Conservation (phyloP, 441 rosid genomes). For the Rhodomyrtus psidioides region DNA sequence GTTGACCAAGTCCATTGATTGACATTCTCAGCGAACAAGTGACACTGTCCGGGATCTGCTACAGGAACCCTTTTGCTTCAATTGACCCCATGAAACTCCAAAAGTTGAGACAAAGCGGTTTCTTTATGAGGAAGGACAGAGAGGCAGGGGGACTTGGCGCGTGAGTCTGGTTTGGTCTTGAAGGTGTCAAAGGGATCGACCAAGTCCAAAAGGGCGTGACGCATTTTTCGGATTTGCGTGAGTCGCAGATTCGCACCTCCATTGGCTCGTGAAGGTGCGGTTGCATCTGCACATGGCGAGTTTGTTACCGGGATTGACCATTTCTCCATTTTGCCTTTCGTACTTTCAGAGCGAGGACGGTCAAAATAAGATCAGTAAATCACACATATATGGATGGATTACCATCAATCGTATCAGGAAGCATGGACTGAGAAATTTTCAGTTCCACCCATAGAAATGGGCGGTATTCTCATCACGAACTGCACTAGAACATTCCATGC, state of each 20-base stretch:
- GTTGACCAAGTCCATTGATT: neutral
- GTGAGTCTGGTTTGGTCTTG: neutral
- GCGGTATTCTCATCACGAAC: neutral
- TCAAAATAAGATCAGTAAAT: neutral
- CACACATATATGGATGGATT: neutral
- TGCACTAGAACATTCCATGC: neutral
- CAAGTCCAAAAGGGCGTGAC: neutral
- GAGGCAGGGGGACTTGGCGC: neutral
- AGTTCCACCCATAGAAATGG: neutral
- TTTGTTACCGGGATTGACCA: neutral
- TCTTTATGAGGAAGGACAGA: neutral
- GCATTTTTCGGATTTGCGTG: neutral
- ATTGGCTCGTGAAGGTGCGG: neutral
- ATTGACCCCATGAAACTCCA: neutral
- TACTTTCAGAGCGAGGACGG: neutral
- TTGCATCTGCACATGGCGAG: neutral
- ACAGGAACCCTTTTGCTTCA: neutral
- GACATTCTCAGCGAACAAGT: neutral
- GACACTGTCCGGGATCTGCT: neutral
- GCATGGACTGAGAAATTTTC: neutral
- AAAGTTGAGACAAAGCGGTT: neutral
- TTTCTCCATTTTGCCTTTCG: neutral
- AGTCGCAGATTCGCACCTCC: neutral
- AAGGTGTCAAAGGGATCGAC: neutral
- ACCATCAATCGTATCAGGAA: neutral